Evolutionary conservation across 2,329 filamentous ascomycete genomes (phyloP).

Genomic region (Pseudogymnoascus destructans): DNA sequence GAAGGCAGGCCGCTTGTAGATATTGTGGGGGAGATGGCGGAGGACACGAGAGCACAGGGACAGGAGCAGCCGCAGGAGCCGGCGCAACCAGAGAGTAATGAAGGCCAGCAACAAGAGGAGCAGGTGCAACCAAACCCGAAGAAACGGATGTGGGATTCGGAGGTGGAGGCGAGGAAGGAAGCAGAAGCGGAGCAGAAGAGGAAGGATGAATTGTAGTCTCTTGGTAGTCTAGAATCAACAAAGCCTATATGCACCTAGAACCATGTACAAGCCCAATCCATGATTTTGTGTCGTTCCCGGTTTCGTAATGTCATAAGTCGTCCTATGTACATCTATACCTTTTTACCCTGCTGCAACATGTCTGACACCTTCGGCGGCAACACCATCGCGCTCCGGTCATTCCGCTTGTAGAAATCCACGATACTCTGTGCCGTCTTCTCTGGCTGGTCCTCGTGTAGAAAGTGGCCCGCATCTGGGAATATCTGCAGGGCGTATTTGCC

Average conservation of each 20-base stretch:
- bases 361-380: conserved; percentile 86
- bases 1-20: conserved; percentile 33
- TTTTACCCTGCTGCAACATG: conserved; percentile 48
- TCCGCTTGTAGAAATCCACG: conserved; percentile 83
- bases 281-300: not conserved
- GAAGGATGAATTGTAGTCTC: conserved; percentile 10
- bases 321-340: conserved; percentile 30
- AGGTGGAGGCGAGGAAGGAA: conserved; percentile 25
- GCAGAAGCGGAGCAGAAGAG: conserved; percentile 8
- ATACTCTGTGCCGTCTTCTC: conserved; percentile 76
- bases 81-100: conserved; percentile 4
- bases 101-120: conserved; percentile 18
- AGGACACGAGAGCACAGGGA: conserved; percentile 22
- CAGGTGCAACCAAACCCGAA: conserved; percentile 38
- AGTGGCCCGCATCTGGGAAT: conserved; percentile 89
- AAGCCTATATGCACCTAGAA: not conserved
- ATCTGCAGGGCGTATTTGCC: conserved; percentile 95
- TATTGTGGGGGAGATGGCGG: conserved; percentile 42
- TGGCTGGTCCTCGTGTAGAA: conserved; percentile 89
- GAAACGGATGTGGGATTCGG: conserved; percentile 49
- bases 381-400: conserved; percentile 73
- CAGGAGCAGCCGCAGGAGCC: conserved; percentile 9
- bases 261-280: not conserved
- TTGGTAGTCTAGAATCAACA: not conserved
- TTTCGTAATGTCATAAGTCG: conserved; percentile 1